Conservation (phyloP, 768 basidiomycete species). For the Rhodosporidiobolus sp. region DNA sequence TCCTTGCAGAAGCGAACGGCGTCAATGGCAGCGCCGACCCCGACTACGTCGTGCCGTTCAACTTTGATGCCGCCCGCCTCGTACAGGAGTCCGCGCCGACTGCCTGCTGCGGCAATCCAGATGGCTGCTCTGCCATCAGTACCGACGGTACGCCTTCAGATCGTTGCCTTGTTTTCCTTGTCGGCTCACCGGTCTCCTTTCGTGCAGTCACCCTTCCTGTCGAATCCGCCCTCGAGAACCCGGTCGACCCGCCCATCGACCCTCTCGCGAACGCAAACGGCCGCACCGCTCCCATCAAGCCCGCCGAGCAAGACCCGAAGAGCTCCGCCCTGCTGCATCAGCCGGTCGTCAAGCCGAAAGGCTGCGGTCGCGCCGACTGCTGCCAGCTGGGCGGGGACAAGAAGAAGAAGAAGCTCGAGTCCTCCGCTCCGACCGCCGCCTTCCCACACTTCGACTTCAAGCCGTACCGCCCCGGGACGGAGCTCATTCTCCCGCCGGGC, state of each 20-base stretch:
- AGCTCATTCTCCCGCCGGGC: slow-evolving; percentile 43
- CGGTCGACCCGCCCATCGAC: slow-evolving; percentile 19
- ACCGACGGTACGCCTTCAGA: slow-evolving; percentile 12
- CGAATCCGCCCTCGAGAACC: slow-evolving; percentile 2
- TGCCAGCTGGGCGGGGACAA: slow-evolving; percentile 34
- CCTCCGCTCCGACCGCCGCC: slow-evolving; percentile 20
- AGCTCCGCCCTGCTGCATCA: slow-evolving; percentile 21
- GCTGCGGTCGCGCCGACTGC: slow-evolving; percentile 44
- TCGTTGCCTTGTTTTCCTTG: no score
- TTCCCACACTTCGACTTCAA: slow-evolving; percentile 44
- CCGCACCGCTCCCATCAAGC: slow-evolving; percentile 15
- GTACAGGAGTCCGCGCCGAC: not conserved
- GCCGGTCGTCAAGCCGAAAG: slow-evolving; percentile 8
- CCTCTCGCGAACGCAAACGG: not conserved
- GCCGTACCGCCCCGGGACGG: slow-evolving; percentile 41
- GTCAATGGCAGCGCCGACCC: not conserved
- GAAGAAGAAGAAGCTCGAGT: not conserved
- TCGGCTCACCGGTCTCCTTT: not conserved
- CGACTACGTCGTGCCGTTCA: slow-evolving; percentile 39
- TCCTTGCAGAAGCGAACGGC: not conserved
- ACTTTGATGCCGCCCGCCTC: slow-evolving; percentile 15
- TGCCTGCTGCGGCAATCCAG: slow-evolving; percentile 13
- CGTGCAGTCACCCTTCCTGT: slow-evolving; percentile 20
- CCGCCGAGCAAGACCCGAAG: slow-evolving; percentile 10
- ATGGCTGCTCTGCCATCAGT: slow-evolving; percentile 1